Base-by-base conservation (phyloP, 495 filamentous ascomycete species). In the Trichoderma gamsii region DNA sequence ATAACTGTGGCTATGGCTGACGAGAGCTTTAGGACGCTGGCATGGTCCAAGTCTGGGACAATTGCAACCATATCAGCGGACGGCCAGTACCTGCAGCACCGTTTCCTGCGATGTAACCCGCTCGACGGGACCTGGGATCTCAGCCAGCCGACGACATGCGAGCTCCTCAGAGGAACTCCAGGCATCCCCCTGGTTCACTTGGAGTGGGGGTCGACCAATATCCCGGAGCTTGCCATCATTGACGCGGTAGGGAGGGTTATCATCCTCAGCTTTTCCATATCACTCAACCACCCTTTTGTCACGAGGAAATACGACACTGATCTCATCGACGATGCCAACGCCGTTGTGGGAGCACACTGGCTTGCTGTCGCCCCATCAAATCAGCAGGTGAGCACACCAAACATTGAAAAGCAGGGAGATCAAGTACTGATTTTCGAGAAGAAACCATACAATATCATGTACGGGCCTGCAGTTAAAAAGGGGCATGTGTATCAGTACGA, bases 31-130 rank as follows among this genome's bases (percentile, higher is more conserved):
- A 97, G 92, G 71, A 89, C 85, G 70, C 84, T 97, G 66, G 89
- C 89, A 64, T 98, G 96, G 96, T 97, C 95, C 21, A 91, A 89
- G 68, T 81, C 87, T 73, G 95, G 95, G 67, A 92, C 88, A 72
- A 90, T 98, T 75, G 94, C 94, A 38, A 88, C 88, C 67, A 89
- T 98, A 71, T 84, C 88, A 27, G 76, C 84, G n/a, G 86, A 91
- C 75, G 88, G 89, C 27, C 82, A 82, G 27, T 81, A 80, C 7
- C 80, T 97, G 41, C 85, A 88, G 69, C 79, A 96, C 15, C 86
- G 88, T 64, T 87, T 90, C 75, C 81, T 98, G 11, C 82, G 85
- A 32, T 90, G 89, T 70, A 83, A 86, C 68, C 84, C 88, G 0
- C 82, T 88, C 16, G 86, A 89, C 79, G 91, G 90, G 0, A 82